Percentiles rank a stretch among this genome's conserved stretches.
These are phyloP conservation scores for Paramecium octaurelia DNA, from an alignment of 73 alveolate species.

Conservation along the genomic window DNA sequence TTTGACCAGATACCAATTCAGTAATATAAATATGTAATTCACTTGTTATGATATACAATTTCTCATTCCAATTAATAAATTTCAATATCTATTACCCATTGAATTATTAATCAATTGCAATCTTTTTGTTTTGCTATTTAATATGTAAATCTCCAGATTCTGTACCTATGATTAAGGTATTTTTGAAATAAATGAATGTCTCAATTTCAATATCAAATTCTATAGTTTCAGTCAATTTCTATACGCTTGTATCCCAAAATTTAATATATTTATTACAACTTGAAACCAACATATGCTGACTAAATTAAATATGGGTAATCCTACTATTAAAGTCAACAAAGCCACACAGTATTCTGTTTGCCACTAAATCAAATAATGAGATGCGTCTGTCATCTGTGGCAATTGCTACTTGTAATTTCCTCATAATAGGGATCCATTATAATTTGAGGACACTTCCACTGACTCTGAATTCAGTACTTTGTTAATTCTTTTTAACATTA, in stretches of 20 bases:
- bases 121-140: neutral
- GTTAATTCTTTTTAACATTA: neutral
- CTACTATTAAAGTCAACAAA: neutral
- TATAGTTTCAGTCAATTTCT: neutral
- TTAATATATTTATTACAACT: neutral
- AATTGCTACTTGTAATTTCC: constrained; percentile 4
- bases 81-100: neutral
- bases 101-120: neutral
- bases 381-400: constrained; percentile 34
- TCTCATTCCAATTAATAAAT: neutral
- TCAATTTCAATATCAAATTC: neutral
- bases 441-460: constrained; percentile 21
- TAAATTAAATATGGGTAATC: neutral
- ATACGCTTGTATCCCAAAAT: constrained; percentile 28
- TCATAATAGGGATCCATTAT: constrained; percentile 39
- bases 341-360: constrained; percentile 8
- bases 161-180: constrained; percentile 43
- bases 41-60: constrained; percentile 46
- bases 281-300: neutral
- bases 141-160: constrained; percentile 28
- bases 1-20: neutral
- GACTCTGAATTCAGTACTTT: constrained; percentile 20
- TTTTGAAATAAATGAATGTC: neutral
- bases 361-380: constrained; percentile 39
- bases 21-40: constrained; percentile 42